Conservation (phyloP, 208 protist species). For the Tritrichomonas musculus region DNA sequence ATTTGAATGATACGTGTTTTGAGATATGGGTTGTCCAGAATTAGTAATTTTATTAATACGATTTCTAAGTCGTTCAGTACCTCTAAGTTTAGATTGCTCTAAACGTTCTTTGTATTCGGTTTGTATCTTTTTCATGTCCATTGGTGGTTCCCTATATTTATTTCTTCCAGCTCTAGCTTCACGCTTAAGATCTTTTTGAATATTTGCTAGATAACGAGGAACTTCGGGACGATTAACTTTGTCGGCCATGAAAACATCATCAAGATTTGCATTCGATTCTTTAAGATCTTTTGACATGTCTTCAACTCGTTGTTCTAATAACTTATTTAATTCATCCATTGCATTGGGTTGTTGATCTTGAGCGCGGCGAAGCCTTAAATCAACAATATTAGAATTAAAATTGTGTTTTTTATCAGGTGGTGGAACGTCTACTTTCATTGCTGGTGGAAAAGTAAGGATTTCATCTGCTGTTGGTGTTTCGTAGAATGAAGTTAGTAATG, state of each 20-base stretch:
- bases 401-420: background rate
- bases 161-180: background rate
- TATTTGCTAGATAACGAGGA: background rate
- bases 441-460: background rate
- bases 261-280: background rate
- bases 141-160: background rate
- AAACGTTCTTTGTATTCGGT: background rate
- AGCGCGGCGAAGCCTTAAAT: background rate
- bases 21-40: background rate
- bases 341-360: background rate
- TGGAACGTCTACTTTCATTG: background rate
- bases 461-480: background rate
- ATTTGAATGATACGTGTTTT: too few species aligned
- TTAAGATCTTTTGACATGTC: background rate
- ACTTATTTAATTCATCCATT: background rate
- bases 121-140: background rate
- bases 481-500: background rate
- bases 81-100: background rate
- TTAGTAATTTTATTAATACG: background rate
- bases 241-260: background rate
- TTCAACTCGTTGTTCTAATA: background rate
- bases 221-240: background rate
- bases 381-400: background rate
- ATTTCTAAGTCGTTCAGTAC: background rate
- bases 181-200: background rate